phyloP scores from a whole-genome alignment of 208 protist genomes.

The Trypanosoma mega region DNA sequence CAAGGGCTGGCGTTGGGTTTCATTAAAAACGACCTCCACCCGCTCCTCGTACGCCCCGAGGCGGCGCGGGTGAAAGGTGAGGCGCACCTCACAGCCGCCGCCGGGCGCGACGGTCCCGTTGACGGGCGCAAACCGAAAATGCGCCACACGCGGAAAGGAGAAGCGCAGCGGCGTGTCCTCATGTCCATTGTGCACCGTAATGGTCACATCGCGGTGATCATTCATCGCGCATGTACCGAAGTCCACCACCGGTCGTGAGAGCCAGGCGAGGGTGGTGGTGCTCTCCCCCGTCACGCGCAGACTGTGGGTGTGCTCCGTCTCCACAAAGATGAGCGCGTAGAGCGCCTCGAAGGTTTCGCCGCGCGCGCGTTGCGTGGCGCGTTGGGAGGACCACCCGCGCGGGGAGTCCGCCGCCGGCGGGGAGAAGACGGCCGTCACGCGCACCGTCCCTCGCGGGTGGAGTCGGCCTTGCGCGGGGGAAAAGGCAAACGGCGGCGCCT shows the following conservation, averaged over 20 bases:
- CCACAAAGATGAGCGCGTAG: constrained; percentile 81
- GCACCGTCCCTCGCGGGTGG: constrained; percentile 39
- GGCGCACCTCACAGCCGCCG: constrained; percentile 36
- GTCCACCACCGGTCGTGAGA: constrained; percentile 70
- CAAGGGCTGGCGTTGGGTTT: constrained; percentile 48
- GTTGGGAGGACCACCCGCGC: constrained; percentile 53
- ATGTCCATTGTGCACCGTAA: constrained; percentile 73
- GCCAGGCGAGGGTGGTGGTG: constrained; percentile 57
- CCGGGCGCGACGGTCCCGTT: constrained; percentile 52
- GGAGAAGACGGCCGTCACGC: constrained; percentile 68
- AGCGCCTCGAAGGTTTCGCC: constrained; percentile 56
- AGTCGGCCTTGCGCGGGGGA: constrained; percentile 72
- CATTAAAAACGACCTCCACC: constrained; percentile 73
- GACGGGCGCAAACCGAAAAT: constrained; percentile 65
- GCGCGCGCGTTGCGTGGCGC: constrained; percentile 21
- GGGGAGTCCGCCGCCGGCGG: constrained; percentile 46
- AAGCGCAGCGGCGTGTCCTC: constrained; percentile 77
- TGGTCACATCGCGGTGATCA: constrained; percentile 37
- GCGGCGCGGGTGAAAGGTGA: constrained; percentile 83
- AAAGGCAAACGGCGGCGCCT: constrained; percentile 68
- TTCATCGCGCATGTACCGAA: constrained; percentile 73
- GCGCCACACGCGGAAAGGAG: constrained; percentile 61
- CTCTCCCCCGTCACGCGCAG: constrained; percentile 72
- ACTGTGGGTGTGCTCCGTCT: constrained; percentile 82
- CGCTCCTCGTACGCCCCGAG: constrained; percentile 66